Conservation (phyloP, 2,329 filamentous ascomycete genomes). For the Alternaria ethzedia region DNA sequence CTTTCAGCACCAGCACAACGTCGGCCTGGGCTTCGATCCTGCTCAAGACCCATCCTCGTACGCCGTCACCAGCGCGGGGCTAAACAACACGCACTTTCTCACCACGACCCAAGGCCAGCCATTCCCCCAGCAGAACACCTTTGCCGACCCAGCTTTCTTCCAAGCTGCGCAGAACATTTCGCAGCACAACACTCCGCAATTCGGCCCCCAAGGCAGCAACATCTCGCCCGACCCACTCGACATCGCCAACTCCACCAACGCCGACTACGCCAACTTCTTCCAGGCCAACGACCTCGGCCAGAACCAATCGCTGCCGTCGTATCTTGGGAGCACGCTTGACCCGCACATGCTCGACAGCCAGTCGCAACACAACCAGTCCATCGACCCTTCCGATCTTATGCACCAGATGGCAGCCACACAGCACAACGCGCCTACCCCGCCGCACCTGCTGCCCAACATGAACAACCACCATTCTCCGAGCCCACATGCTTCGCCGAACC, state of each 20-base stretch:
- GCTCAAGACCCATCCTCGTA: constrained; percentile 53
- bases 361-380: constrained; percentile 49
- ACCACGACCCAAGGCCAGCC: constrained; percentile 55
- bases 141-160: constrained; percentile 53
- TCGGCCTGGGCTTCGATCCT: constrained; percentile 53
- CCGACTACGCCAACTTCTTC: constrained; percentile 61
- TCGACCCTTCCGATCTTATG: constrained; percentile 56
- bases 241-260: constrained; percentile 32
- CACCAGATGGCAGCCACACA: constrained; percentile 61
- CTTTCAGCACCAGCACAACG: constrained; percentile 60
- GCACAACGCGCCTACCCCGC: constrained; percentile 60
- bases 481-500: constrained; percentile 60
- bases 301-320: constrained; percentile 66
- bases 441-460: constrained; percentile 62
- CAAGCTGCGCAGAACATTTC: constrained; percentile 48
- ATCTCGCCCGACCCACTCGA: constrained; percentile 46
- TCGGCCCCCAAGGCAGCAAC: constrained; percentile 49
- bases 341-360: constrained; percentile 51
- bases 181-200: constrained; percentile 63
- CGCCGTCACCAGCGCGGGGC: constrained; percentile 44
- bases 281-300: constrained; percentile 59
- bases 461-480: constrained; percentile 60
- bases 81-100: constrained; percentile 49
- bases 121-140: constrained; percentile 49
- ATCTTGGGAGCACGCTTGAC: constrained; percentile 57